These are phyloP conservation scores for Cystobasidiopsis lactophilus DNA, from an alignment of 768 basidiomycete genomes.

Conservation along the genomic window DNA sequence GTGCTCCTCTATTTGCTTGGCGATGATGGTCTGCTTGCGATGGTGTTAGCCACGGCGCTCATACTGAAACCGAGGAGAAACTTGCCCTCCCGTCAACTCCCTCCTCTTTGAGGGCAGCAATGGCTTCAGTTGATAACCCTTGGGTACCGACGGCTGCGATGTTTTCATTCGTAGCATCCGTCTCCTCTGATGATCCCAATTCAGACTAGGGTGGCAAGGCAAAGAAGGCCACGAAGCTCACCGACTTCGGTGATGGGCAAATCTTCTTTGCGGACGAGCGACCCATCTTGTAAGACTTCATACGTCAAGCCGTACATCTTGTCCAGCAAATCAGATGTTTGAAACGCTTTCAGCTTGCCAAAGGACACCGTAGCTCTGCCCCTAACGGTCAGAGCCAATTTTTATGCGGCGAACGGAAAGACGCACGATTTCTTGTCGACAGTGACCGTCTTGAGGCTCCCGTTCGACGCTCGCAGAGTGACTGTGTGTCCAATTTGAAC, in stretches of 20 bases:
- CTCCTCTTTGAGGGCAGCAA: slow-evolving; percentile 56
- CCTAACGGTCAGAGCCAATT: too few relatives aligned
- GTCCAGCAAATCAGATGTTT: background rate
- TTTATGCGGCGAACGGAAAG: too few relatives aligned
- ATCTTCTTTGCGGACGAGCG: background rate
- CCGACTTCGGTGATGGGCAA: slow-evolving; percentile 1
- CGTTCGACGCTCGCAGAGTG: too few relatives aligned
- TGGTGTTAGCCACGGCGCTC: background rate
- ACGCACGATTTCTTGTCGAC: too few relatives aligned
- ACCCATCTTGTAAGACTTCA: background rate
- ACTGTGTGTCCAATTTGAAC: too few relatives aligned
- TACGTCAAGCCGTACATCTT: background rate
- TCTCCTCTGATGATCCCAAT: slow-evolving; percentile 41
- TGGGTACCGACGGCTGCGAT: slow-evolving; percentile 68
- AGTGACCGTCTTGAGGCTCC: too few relatives aligned
- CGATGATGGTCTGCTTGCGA: slow-evolving; percentile 83
- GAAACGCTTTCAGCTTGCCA: background rate
- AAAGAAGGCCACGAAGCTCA: background rate
- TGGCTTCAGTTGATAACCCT: slow-evolving; percentile 60
- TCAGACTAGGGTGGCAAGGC: background rate
- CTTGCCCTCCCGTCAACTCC: slow-evolving; percentile 38
- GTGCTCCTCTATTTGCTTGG: slow-evolving; percentile 78
- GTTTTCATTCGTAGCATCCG: slow-evolving; percentile 84
- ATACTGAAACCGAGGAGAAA: slow-evolving; percentile 21
- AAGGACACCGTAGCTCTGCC: background rate